These are phyloP conservation scores for Epichloe bromicola DNA, from an alignment of 2,329 filamentous ascomycete species.

Conservation along the genomic window DNA sequence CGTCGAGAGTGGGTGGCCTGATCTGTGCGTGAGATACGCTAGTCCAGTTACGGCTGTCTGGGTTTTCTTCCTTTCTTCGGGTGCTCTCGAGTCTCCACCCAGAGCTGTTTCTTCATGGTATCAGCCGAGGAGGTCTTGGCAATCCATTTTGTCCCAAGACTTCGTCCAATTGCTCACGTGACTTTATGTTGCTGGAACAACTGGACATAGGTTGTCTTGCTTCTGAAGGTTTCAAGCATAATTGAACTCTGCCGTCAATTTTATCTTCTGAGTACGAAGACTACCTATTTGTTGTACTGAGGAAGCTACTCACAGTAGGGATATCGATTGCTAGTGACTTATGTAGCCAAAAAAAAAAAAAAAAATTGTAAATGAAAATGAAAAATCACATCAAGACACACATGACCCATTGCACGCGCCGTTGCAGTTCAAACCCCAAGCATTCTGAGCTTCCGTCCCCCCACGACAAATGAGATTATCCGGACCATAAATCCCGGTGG, in stretches of 20 bases:
- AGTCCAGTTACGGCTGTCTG: slow-evolving; percentile 6
- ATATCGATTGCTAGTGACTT: slow-evolving; percentile 16
- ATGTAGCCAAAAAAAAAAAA: slow-evolving; percentile 15
- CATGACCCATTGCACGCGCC: background rate
- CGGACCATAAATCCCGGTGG: slow-evolving; percentile 1
- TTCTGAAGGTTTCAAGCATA: background rate
- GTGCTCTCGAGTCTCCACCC: no score
- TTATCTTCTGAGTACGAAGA: background rate
- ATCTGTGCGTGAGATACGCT: slow-evolving; percentile 11
- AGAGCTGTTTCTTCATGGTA: slow-evolving; percentile 4
- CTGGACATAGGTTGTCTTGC: background rate
- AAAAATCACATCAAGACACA: background rate
- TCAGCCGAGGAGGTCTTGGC: background rate
- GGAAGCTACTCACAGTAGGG: slow-evolving; percentile 8
- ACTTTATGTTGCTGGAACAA: background rate
- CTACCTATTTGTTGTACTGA: background rate
- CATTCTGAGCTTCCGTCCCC: background rate
- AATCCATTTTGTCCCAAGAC: background rate
- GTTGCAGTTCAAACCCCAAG: background rate
- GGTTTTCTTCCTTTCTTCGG: background rate
- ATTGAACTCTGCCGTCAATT: background rate
- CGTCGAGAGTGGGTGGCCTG: slow-evolving; percentile 3
- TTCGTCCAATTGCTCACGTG: background rate
- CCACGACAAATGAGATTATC: slow-evolving; percentile 10
- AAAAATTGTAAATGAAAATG: background rate